A percentile compares a stretch with the other conserved stretches of the same genome.
Conservation (phyloP, 2,329 filamentous ascomycete species). For the Fusarium floridanum region DNA sequence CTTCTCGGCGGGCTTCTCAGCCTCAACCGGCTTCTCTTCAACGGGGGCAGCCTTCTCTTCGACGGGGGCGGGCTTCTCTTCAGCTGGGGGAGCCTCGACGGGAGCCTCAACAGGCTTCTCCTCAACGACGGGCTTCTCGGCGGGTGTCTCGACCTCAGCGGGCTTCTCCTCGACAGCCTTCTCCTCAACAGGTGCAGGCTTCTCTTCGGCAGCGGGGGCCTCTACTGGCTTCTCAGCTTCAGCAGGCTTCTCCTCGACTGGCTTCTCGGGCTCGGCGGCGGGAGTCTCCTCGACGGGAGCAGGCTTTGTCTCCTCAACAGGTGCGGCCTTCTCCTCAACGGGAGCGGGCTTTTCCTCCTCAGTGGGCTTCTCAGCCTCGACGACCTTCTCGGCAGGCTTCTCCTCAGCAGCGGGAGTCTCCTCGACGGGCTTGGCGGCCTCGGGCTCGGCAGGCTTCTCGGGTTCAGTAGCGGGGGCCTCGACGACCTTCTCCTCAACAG, state of each 20-base stretch:
- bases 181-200: background rate
- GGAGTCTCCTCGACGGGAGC: background rate
- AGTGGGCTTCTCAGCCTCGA: background rate
- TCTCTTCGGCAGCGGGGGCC: background rate
- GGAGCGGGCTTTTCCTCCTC: background rate
- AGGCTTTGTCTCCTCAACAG: background rate
- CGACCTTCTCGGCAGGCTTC: background rate
- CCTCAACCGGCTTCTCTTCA: background rate
- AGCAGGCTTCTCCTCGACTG: background rate
- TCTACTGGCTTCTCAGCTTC: background rate
- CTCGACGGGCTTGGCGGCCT: background rate
- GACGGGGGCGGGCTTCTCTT: background rate
- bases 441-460: background rate
- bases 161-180: background rate
- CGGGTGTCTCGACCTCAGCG: background rate
- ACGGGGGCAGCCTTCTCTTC: background rate
- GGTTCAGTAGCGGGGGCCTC: background rate
- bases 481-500: background rate
- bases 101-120: background rate
- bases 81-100: background rate
- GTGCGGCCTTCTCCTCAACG: background rate
- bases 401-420: constrained; percentile 3
- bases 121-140: background rate
- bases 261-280: background rate
- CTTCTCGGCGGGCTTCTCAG: background rate